These are phyloP conservation scores for Hapsidospora chrysogenum DNA, from an alignment of 495 filamentous ascomycete genomes.

Conservation along the genomic window DNA sequence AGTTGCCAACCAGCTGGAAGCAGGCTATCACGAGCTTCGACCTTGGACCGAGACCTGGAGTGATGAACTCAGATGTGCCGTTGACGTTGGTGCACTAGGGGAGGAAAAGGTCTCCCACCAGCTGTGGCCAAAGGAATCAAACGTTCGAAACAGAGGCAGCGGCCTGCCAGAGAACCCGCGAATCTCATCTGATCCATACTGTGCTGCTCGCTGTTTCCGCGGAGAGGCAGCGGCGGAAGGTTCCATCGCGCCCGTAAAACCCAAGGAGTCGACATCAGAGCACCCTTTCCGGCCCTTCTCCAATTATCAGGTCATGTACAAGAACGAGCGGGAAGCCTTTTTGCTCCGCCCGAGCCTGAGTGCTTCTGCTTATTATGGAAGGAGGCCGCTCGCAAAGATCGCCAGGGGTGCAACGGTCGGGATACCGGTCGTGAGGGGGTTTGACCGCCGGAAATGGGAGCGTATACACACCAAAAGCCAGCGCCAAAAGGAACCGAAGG, in stretches of 20 bases:
- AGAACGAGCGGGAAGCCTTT: constrained; percentile 55
- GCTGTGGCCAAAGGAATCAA: constrained; percentile 50
- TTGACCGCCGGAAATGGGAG: constrained; percentile 62
- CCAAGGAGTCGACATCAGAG: constrained; percentile 13
- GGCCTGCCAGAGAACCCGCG: constrained; percentile 20
- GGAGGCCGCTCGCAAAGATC: constrained; percentile 67
- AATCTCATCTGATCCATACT: constrained; percentile 35
- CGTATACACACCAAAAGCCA: constrained; percentile 40
- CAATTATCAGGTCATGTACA: constrained; percentile 67
- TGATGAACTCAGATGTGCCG: constrained; percentile 79
- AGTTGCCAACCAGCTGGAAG: constrained; percentile 85
- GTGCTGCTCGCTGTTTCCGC: constrained; percentile 34
- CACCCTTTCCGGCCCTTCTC: constrained; percentile 32
- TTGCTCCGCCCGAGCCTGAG: constrained; percentile 63
- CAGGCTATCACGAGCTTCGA: constrained; percentile 68
- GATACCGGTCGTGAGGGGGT: constrained; percentile 74
- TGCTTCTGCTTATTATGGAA: constrained; percentile 63
- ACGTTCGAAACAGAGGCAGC: constrained; percentile 19
- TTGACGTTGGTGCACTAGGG: constrained; percentile 77
- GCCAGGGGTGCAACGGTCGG: constrained; percentile 69
- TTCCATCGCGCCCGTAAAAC: constrained; percentile 20
- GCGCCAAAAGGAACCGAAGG: constrained; percentile 28
- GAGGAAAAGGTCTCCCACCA: constrained; percentile 78
- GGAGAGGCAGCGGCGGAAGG: constrained; percentile 39
- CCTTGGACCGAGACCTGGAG: constrained; percentile 89